Base-by-base conservation (phyloP, 495 filamentous ascomycete species). In the Talaromyces wortmannii region DNA sequence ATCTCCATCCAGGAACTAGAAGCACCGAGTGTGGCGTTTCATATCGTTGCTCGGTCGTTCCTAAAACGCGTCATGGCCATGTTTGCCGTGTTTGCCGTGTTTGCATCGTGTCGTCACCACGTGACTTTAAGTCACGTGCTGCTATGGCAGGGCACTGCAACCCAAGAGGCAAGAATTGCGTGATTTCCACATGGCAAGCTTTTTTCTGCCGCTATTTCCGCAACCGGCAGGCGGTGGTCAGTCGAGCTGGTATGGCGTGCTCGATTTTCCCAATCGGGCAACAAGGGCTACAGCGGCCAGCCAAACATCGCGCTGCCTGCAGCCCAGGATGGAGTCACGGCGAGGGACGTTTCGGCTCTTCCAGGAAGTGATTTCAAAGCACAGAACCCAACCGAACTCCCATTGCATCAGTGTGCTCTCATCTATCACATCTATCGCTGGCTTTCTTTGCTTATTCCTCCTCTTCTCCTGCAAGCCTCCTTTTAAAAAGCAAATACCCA, bases 141-240 rank as follows among this genome's bases (percentile, higher is more conserved):
- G 11, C 17, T 56, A 59, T 61, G 59, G 64, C 61, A 55, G 10
- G 49, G 53, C 56, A 58, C 58, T 59, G 55, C 49, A 30, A 65
- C 71, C 67, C 42, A 18, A 40, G 11, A 57, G 23, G 73, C 71
- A 72, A 56, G 51, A 64, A 74, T 74, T 67, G 73, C 70, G 70
- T 74, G 73, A 66, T 74, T 67, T 63, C 52, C 23, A 23, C 23
- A 23, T 23, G 23, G 48, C 44, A 62, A 23, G 23, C 23, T 59
- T 59, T 65, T 65, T 62, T 65, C 59, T 58, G 57, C 50, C 49
- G 13, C 6, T 23, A 15, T 23, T 48, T 62, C 59, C 45, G 36
- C 23, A 61, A 58, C 13, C 29, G 47, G 64, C 53, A 73, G 65
- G 70, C 70, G 70, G 70, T 73, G 53, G 53, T 44, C 36, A 13